A percentile compares a stretch with the other conserved stretches of the same genome.
phyloP scores from a whole-genome alignment of 805 yeast species.

The Nakazawaea peltata region DNA sequence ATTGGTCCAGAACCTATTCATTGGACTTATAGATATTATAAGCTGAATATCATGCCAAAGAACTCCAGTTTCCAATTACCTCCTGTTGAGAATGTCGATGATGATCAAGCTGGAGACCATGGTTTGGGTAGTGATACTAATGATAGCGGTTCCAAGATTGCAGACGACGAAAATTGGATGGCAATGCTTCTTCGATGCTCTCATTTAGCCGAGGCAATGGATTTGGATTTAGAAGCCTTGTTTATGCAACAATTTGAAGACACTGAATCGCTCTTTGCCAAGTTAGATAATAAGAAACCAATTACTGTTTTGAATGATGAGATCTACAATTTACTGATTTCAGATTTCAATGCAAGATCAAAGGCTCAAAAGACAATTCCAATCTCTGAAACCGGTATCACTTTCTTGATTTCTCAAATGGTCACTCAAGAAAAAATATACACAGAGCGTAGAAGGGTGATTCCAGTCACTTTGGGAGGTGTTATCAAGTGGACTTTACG shows the following conservation, averaged over 20 bases:
- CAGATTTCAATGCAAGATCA: constrained; percentile 29
- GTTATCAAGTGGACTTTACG: constrained; percentile 35
- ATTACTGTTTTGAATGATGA: constrained; percentile 25
- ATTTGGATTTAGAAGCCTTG: constrained; percentile 42
- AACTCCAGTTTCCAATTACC: constrained; percentile 14
- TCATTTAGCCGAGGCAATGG: constrained; percentile 55
- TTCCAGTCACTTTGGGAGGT: constrained; percentile 15
- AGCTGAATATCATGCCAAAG: constrained; percentile 2
- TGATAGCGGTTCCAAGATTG: not conserved
- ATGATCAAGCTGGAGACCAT: not conserved
- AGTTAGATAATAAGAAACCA: constrained; percentile 16
- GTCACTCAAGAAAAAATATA: constrained; percentile 12
- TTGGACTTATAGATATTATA: constrained; percentile 4
- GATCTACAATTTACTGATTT: constrained; percentile 30
- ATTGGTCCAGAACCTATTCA: constrained; percentile 1
- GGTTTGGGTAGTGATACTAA: too few species aligned
- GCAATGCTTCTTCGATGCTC: constrained; percentile 30
- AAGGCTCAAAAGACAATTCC: constrained; percentile 16
- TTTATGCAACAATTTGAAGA: constrained; percentile 28
- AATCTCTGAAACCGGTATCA: constrained; percentile 23
- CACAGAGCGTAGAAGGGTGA: constrained; percentile 10
- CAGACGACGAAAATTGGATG: constrained; percentile 10
- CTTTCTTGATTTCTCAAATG: constrained; percentile 20
- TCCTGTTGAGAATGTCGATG: constrained; percentile 13
- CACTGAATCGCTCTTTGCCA: constrained; percentile 33